Conservation (phyloP, 2,329 filamentous ascomycete species). For the Colletotrichum neosansevieriae region DNA sequence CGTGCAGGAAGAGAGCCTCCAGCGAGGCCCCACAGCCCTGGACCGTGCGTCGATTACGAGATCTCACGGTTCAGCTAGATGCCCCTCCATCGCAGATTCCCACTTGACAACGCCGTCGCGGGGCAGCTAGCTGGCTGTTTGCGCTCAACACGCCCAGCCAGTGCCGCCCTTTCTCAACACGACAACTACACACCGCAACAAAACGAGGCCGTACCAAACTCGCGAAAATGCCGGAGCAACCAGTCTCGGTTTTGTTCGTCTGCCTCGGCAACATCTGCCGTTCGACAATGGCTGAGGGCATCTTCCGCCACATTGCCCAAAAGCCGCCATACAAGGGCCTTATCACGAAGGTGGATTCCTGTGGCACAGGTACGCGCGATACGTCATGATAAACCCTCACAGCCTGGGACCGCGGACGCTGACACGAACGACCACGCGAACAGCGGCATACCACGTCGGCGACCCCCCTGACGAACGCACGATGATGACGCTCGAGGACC, state of each 20-base stretch:
- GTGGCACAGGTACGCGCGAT: conserved; percentile 75
- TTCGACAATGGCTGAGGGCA: conserved; percentile 95
- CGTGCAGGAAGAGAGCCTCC: conserved; percentile 2
- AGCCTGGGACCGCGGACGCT: conserved; percentile 5
- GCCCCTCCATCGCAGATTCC: conserved; percentile 31
- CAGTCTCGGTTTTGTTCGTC: conserved; percentile 86
- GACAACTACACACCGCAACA: conserved; percentile 19
- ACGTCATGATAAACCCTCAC: conserved; percentile 30
- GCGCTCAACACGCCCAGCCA: conserved; percentile 2
- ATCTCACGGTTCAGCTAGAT: conserved; percentile 17
- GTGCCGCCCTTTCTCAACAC: conserved; percentile 22
- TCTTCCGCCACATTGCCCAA: conserved; percentile 80
- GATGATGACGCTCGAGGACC: conserved; percentile 78
- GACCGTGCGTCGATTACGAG: conserved; percentile 2
- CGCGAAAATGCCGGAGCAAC: conserved; percentile 52
- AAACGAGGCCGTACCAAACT: conserved; percentile 2
- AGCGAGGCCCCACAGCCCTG: not conserved
- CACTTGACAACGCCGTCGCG: conserved; percentile 19
- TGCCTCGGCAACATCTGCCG: conserved; percentile 97
- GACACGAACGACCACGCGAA: not conserved
- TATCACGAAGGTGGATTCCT: conserved; percentile 83
- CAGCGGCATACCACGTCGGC: conserved; percentile 84
- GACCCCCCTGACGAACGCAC: conserved; percentile 85
- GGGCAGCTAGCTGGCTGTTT: conserved; percentile 14
- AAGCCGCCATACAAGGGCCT: conserved; percentile 69